Conservation (phyloP, 225 moss, liverwort and hornwort species). For the Polytrichum formosum region DNA sequence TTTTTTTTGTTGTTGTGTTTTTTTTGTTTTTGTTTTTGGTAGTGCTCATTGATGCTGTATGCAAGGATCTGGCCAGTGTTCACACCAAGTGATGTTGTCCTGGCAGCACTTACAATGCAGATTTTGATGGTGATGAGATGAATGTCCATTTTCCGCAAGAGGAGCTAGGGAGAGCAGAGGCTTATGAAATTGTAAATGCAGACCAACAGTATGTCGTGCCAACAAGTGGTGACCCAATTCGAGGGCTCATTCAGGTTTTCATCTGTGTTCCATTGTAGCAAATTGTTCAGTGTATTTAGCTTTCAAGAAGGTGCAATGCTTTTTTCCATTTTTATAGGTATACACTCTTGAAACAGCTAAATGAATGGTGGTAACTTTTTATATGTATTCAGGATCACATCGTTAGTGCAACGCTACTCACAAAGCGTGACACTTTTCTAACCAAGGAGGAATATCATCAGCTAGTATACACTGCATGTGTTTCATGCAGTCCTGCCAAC, state of each 20-base stretch:
- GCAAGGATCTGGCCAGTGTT: not conserved
- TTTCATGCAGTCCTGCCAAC: constrained; percentile 55
- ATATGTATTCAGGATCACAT: constrained; percentile 72
- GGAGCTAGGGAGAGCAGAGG: constrained; percentile 89
- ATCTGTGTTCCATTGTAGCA: not conserved
- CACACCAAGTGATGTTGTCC: constrained; percentile 18
- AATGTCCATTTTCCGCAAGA: constrained; percentile 99
- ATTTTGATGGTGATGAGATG: constrained; percentile 99
- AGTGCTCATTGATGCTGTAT: too few species aligned
- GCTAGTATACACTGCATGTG: constrained; percentile 89
- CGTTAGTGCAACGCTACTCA: constrained; percentile 81
- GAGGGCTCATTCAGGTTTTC: constrained; percentile 94
- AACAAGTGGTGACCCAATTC: constrained; percentile 96
- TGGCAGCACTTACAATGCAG: constrained; percentile 96
- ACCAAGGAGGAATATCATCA: constrained; percentile 90
- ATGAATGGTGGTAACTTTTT: too few species aligned
- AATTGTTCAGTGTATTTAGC: too few species aligned
- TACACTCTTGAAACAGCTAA: too few species aligned
- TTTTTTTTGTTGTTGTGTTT: too few species aligned
- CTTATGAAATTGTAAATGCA: constrained; percentile 95
- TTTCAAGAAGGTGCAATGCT: too few species aligned
- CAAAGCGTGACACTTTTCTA: constrained; percentile 95
- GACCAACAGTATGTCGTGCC: constrained; percentile 93
- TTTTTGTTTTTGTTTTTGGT: too few species aligned
- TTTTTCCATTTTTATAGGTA: too few species aligned